Conservation (phyloP, 2,329 filamentous ascomycete genomes). For the Monosporascus sp. region DNA sequence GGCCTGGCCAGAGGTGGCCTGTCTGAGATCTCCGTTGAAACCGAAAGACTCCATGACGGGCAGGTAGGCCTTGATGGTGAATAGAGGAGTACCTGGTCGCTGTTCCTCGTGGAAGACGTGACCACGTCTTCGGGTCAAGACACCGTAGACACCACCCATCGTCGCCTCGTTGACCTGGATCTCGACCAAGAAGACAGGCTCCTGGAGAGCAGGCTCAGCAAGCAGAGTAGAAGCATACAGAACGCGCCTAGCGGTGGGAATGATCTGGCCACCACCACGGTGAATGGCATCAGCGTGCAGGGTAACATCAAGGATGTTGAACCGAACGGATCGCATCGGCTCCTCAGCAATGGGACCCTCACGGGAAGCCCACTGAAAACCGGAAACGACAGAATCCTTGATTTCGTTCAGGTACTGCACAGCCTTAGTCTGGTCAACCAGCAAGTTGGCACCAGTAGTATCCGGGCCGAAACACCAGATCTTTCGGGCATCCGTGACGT, state of each 20-base stretch:
- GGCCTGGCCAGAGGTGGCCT: constrained; percentile 90
- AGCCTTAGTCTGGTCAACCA: constrained; percentile 99
- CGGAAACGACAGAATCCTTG: constrained; percentile 98
- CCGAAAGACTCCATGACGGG: constrained; percentile 97
- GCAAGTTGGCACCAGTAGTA: constrained; percentile 94
- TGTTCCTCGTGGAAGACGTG: constrained; percentile 99
- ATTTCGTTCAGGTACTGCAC: constrained; percentile 99
- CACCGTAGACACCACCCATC: constrained; percentile 99
- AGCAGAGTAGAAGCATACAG: constrained; percentile 90
- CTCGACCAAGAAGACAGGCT: constrained; percentile 98
- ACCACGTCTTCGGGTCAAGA: constrained; percentile 94
- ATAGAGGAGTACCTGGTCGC: constrained; percentile 95
- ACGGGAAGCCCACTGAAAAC: constrained; percentile 99
- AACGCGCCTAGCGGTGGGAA: constrained; percentile 95
- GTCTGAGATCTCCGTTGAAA: constrained; percentile 96
- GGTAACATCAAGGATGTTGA: constrained; percentile 99
- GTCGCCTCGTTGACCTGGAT: constrained; percentile 98
- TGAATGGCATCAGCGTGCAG: constrained; percentile 99
- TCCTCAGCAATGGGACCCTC: constrained; percentile 98
- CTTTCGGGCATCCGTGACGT: constrained; percentile 99
- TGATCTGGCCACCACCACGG: constrained; percentile 98
- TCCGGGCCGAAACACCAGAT: constrained; percentile 99
- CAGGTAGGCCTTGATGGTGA: constrained; percentile 98
- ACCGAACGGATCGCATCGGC: constrained; percentile 94
- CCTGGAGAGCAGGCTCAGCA: constrained; percentile 83